phyloP scores from a whole-genome alignment of 73 alveolate genomes.

The Breviolum minutum region DNA sequence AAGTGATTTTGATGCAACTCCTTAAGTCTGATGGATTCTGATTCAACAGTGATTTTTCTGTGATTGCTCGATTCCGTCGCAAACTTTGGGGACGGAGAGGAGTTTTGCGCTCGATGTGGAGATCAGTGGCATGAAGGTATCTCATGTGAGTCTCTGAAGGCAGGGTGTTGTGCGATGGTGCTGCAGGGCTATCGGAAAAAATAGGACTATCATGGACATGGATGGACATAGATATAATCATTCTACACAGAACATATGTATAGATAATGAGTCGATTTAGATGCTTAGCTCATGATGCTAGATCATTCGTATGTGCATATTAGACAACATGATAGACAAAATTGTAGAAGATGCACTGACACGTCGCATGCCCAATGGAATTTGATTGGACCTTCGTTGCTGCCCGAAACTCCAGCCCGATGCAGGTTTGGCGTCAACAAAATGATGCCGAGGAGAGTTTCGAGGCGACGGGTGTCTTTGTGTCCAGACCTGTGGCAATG shows the following conservation, averaged over 20 bases:
- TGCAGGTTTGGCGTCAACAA: constrained; percentile 19
- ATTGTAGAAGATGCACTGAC: no score
- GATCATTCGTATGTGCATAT: no score
- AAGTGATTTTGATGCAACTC: no score
- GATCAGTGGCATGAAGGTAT: constrained; percentile 44
- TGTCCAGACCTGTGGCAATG: neutral
- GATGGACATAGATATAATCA: no score
- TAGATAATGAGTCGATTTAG: no score
- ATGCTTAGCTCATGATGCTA: no score
- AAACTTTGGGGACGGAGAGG: neutral
- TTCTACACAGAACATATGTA: no score
- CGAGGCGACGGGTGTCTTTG: neutral
- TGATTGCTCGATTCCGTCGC: neutral
- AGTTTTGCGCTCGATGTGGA: constrained; percentile 71
- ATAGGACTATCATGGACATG: no score
- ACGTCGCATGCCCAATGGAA: no score
- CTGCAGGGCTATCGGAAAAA: no score
- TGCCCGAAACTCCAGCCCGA: neutral
- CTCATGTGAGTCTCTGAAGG: constrained; percentile 55
- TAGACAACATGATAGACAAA: no score
- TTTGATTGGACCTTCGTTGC: neutral
- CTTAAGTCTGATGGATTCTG: neutral
- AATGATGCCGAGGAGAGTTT: constrained; percentile 20
- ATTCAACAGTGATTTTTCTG: neutral
- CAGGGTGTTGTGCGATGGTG: neutral